These are phyloP conservation scores for Fusarium succisae DNA, from an alignment of 2,329 filamentous ascomycete genomes.

Conservation along the genomic window DNA sequence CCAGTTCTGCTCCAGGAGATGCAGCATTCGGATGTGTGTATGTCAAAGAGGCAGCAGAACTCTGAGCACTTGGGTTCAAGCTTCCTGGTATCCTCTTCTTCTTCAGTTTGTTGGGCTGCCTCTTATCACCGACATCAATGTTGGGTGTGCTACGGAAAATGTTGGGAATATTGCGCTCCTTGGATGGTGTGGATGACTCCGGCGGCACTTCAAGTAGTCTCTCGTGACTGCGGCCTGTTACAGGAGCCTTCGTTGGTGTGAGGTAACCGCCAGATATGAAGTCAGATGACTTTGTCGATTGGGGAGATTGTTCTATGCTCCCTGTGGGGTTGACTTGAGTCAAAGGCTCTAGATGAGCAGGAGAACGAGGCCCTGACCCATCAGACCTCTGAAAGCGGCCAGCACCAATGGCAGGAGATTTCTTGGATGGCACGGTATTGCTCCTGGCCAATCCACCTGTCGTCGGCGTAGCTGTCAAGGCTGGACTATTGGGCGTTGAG, in stretches of 20 bases:
- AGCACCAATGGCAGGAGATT: conserved; percentile 76
- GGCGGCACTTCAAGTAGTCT: conserved; percentile 55
- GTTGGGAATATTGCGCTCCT: conserved; percentile 73
- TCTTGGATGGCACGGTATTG: conserved; percentile 93
- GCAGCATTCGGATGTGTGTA: conserved; percentile 53
- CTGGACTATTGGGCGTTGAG: conserved; percentile 74
- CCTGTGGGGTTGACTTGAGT: conserved; percentile 47
- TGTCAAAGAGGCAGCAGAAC: conserved; percentile 80
- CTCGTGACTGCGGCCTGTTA: conserved; percentile 59
- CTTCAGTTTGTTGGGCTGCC: conserved; percentile 88
- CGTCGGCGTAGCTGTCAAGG: conserved; percentile 62
- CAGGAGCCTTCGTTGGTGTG: conserved; percentile 43
- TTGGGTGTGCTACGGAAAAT: conserved; percentile 78
- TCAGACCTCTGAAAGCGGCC: conserved; percentile 68
- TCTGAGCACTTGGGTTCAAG: conserved; percentile 87
- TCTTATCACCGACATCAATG: conserved; percentile 66
- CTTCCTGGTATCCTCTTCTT: conserved; percentile 85
- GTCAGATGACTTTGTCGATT: conserved; percentile 45
- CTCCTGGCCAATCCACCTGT: conserved; percentile 70
- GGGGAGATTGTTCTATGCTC: conserved; percentile 34
- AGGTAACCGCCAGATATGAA: conserved; percentile 38
- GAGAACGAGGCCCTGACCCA: conserved; percentile 43
- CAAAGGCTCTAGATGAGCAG: conserved; percentile 51
- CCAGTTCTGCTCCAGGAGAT: conserved; percentile 57
- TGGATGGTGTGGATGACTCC: conserved; percentile 63